Conservation (phyloP, 495 filamentous ascomycete genomes). For the Neurospora sp. region DNA sequence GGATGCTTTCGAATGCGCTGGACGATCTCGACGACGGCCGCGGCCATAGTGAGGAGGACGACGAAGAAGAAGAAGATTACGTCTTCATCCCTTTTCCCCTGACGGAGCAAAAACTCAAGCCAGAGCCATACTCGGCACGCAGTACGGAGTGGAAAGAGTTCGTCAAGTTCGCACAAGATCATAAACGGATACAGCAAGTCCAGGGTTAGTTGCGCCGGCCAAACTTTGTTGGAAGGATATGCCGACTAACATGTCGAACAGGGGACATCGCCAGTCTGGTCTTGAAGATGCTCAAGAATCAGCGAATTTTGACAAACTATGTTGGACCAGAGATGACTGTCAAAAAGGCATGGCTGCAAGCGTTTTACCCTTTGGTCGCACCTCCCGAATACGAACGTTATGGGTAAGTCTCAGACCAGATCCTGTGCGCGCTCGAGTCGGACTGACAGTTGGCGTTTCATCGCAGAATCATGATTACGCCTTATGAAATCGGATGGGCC, state of each 20-base stretch:
- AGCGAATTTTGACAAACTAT: constrained; percentile 3
- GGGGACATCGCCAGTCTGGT: constrained; percentile 20
- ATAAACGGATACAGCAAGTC: constrained; percentile 34
- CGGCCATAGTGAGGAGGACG: constrained; percentile 11
- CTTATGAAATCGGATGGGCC: constrained; percentile 20
- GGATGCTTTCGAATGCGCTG: constrained; percentile 25
- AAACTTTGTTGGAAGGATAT: neutral
- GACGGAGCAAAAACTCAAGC: constrained; percentile 33
- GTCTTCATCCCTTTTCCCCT: constrained; percentile 57
- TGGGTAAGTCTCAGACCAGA: constrained; percentile 23
- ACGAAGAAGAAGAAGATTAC: constrained; percentile 18
- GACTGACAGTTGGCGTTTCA: neutral
- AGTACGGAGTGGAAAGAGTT: constrained; percentile 69
- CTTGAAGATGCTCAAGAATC: constrained; percentile 4
- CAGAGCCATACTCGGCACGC: constrained; percentile 41
- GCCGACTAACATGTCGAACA: constrained; percentile 8
- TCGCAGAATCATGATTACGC: constrained; percentile 22
- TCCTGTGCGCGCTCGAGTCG: neutral
- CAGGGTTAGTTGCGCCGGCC: constrained; percentile 29
- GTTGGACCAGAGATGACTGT: constrained; percentile 18
- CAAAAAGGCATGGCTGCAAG: constrained; percentile 26
- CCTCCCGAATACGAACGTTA: constrained; percentile 30
- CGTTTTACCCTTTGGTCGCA: constrained; percentile 29
- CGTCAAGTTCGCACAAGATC: constrained; percentile 45
- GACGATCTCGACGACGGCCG: constrained; percentile 14